Evolutionary conservation across 345 rosid genomes (phyloP).

Genomic region (Alliaria petiolata): DNA sequence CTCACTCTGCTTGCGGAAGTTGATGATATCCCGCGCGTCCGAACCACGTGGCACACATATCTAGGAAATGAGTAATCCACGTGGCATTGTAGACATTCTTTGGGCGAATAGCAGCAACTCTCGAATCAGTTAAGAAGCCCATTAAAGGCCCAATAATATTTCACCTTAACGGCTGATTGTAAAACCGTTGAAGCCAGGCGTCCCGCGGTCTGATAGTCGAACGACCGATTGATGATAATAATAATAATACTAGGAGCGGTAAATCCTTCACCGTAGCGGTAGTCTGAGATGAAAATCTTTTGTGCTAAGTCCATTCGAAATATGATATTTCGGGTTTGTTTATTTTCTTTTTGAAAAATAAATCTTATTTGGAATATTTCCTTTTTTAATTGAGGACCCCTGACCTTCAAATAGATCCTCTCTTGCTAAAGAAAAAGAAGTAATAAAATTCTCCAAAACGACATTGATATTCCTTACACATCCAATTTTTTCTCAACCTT

Average conservation of each 20-base stretch:
- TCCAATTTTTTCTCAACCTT: background rate
- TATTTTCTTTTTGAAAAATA: too few species aligned
- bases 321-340: too few species aligned
- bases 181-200: too few species aligned
- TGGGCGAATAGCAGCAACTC: background rate
- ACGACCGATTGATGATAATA: too few species aligned
- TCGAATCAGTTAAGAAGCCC: background rate
- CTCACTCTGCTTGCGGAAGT: slow-evolving; percentile 2
- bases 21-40: background rate
- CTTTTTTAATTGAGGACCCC: background rate
- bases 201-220: too few species aligned
- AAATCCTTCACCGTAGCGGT: too few species aligned
- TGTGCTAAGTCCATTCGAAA: too few species aligned
- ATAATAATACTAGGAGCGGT: too few species aligned
- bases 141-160: too few species aligned
- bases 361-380: background rate
- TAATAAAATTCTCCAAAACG: background rate
- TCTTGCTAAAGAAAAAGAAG: background rate
- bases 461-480: background rate
- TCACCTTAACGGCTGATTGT: too few species aligned
- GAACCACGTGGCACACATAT: slow-evolving; percentile 25
- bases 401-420: background rate
- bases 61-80: background rate
- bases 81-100: background rate
- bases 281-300: too few species aligned